These are phyloP conservation scores for Annulohypoxylon truncatum DNA, from an alignment of 2,329 filamentous ascomycete species.

Conservation along the genomic window DNA sequence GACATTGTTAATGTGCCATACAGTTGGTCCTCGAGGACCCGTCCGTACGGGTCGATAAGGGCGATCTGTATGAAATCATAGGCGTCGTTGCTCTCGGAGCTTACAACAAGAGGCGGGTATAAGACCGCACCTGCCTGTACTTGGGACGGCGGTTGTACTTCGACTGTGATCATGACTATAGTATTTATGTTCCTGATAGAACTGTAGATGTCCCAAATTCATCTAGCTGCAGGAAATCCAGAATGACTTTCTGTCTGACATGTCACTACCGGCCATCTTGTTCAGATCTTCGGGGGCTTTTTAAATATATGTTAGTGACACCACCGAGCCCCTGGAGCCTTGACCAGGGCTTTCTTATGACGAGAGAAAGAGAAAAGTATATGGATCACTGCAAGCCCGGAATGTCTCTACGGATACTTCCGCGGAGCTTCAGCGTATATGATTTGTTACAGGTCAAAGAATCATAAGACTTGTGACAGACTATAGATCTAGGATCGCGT, in stretches of 20 bases:
- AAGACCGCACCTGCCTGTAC: conserved; percentile 41
- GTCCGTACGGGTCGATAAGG: conserved; percentile 43
- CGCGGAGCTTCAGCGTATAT: conserved; percentile 6
- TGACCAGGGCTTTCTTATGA: conserved; percentile 11
- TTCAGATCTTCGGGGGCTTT: conserved; percentile 9
- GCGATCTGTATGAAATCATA: conserved; percentile 43
- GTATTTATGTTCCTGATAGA: conserved; percentile 15
- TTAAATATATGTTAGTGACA: conserved; percentile 33
- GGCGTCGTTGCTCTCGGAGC: conserved; percentile 30
- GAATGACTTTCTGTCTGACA: background rate
- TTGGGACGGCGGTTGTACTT: conserved; percentile 45
- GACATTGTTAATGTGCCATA: conserved; percentile 40
- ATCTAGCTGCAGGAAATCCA: conserved; percentile 18
- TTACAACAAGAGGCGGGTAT: conserved; percentile 46
- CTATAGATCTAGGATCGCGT: conserved; percentile 10
- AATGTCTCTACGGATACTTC: conserved; percentile 15
- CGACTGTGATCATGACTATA: conserved; percentile 39
- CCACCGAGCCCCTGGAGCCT: conserved; percentile 7
- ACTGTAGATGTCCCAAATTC: background rate
- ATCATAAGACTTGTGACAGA: conserved; percentile 5
- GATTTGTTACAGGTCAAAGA: conserved; percentile 23
- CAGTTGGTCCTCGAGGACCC: conserved; percentile 35
- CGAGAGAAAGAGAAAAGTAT: background rate
- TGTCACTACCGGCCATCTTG: background rate
- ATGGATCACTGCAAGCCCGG: conserved; percentile 6